Percentiles rank a stretch among this genome's conserved stretches.
phyloP scores from a whole-genome alignment of 495 filamentous ascomycete genomes.

The Podospora australis region DNA sequence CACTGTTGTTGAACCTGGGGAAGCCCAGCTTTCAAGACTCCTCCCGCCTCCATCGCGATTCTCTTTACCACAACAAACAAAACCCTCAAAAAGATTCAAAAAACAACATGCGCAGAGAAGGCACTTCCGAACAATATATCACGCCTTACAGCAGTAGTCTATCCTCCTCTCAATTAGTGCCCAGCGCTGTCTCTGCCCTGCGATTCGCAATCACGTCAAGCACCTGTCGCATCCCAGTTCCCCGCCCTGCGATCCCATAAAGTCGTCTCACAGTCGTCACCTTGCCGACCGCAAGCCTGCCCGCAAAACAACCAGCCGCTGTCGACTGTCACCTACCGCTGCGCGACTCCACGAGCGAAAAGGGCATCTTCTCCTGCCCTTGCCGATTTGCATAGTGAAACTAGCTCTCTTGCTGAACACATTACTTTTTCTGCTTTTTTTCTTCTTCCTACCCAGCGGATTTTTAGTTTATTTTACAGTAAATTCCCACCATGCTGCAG shows the following conservation, averaged over 20 bases:
- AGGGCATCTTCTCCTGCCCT: too few relatives aligned
- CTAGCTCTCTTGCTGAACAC: too few relatives aligned
- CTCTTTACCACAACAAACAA: constrained; percentile 12
- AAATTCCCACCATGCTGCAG: constrained; percentile 3
- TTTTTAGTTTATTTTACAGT: neutral
- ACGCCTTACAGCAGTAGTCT: constrained; percentile 21
- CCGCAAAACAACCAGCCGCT: neutral
- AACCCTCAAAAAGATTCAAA: constrained; percentile 5
- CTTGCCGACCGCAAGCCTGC: neutral
- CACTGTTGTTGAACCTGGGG: neutral
- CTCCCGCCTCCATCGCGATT: constrained; percentile 18
- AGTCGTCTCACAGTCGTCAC: neutral
- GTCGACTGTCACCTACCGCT: too few relatives aligned
- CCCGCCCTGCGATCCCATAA: constrained; percentile 5
- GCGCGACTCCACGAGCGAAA: neutral
- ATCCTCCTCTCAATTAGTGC: constrained; percentile 11
- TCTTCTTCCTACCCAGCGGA: neutral
- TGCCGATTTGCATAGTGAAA: too few relatives aligned
- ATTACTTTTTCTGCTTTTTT: neutral
- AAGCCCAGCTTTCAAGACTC: neutral
- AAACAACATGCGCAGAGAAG: constrained; percentile 24
- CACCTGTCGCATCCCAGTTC: neutral
- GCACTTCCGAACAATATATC: constrained; percentile 17
- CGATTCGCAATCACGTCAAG: constrained; percentile 5
- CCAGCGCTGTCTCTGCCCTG: neutral